Percentiles rank a stretch among this genome's conserved stretches.
These are phyloP conservation scores for Fusarium nodosum DNA, from an alignment of 2,329 filamentous ascomycete species.

Conservation along the genomic window DNA sequence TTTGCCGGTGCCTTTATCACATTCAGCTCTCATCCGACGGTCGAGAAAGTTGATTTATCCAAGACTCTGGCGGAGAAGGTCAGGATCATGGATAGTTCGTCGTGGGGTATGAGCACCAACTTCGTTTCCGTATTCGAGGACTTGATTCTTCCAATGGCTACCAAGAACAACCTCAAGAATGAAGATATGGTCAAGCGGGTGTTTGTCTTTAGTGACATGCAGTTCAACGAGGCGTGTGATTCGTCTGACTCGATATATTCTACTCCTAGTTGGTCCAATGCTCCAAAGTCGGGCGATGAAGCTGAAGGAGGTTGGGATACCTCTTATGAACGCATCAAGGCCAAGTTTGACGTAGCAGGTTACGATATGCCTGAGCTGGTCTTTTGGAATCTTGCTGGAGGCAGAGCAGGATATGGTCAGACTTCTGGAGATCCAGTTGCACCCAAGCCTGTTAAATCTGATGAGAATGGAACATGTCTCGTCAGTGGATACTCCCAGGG, in stretches of 20 bases:
- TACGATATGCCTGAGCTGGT: slow-evolving; percentile 72
- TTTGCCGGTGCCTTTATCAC: slow-evolving; percentile 69
- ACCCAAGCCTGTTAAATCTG: slow-evolving; percentile 64
- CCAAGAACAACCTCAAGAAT: slow-evolving; percentile 62
- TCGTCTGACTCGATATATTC: slow-evolving; percentile 21
- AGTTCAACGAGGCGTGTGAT: slow-evolving; percentile 61
- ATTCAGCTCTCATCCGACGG: slow-evolving; percentile 59
- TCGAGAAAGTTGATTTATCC: slow-evolving; percentile 58
- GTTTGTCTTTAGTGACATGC: slow-evolving; percentile 73
- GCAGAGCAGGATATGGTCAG: slow-evolving; percentile 49
- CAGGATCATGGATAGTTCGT: slow-evolving; percentile 43
- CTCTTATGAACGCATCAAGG: slow-evolving; percentile 65
- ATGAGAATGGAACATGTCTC: slow-evolving; percentile 61
- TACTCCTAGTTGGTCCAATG: background rate
- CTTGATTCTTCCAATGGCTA: slow-evolving; percentile 67
- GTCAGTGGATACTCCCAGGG: slow-evolving; percentile 70
- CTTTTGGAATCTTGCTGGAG: slow-evolving; percentile 70
- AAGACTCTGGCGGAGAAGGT: slow-evolving; percentile 60
- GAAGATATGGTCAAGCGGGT: slow-evolving; percentile 73
- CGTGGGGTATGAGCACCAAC: slow-evolving; percentile 64
- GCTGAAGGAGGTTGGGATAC: slow-evolving; percentile 44
- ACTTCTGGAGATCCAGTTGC: slow-evolving; percentile 50
- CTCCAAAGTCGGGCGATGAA: slow-evolving; percentile 51
- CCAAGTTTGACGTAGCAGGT: slow-evolving; percentile 61
- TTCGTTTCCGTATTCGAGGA: slow-evolving; percentile 67